Conservation (phyloP, 1,139 yeast species). For the Protomyces arabidopsidicola region DNA sequence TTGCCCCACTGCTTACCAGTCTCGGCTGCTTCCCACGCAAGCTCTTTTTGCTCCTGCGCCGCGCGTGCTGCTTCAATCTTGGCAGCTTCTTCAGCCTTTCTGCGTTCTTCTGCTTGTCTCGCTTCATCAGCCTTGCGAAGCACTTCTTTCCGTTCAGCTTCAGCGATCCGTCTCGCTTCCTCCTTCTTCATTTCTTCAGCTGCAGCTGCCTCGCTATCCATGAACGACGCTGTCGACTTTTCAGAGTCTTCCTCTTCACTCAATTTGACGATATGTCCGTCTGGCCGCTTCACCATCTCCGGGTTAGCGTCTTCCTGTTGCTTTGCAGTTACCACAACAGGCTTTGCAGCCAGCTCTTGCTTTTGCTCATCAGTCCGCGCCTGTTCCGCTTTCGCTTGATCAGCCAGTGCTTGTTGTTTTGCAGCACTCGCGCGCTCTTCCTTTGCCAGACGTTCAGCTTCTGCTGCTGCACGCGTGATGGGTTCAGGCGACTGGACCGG, state of each 20-base stretch:
- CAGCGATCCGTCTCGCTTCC: not conserved
- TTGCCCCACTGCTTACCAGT: not conserved
- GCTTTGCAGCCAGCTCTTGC: not conserved
- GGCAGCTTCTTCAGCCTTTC: not conserved
- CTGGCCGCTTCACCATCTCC: not conserved
- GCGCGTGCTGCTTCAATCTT: not conserved
- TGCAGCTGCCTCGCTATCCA: not conserved
- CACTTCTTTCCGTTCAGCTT: constrained; percentile 2
- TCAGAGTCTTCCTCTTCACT: not conserved
- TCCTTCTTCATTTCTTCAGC: constrained; percentile 10
- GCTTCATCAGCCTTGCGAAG: not conserved
- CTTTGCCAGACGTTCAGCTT: not conserved
- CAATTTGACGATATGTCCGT: not conserved
- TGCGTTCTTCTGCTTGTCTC: not conserved
- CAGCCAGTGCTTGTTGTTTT: not conserved
- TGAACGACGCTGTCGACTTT: not conserved
- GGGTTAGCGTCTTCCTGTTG: not conserved
- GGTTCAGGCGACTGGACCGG: not conserved
- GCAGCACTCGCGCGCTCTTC: not conserved
- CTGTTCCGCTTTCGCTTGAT: not conserved
- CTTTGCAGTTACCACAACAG: not conserved
- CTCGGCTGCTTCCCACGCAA: constrained; percentile 1
- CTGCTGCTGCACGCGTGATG: not conserved
- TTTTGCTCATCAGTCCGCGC: not conserved
- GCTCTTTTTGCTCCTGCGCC: not conserved